Percentiles rank a stretch among this genome's conserved stretches.
Conservation (phyloP, 73 alveolate species). For the Paramecium primaurelia region DNA sequence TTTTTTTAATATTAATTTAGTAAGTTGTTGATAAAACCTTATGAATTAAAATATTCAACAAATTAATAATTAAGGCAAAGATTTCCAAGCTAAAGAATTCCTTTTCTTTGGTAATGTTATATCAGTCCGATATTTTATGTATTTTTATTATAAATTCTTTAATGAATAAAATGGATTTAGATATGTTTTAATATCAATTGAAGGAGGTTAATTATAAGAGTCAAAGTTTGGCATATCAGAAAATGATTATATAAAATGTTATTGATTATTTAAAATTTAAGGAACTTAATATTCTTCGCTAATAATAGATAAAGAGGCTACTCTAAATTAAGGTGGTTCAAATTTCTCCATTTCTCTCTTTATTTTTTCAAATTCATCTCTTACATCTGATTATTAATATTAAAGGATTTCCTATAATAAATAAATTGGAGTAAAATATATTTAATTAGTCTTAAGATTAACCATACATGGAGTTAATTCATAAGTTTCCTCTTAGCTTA, state of each 20-base stretch:
- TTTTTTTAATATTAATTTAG: not conserved
- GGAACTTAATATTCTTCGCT: not conserved
- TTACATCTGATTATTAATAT: not conserved
- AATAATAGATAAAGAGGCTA: not conserved
- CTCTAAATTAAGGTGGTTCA: not conserved
- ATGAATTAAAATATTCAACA: not conserved
- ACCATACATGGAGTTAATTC: constrained; percentile 17
- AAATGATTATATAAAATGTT: not conserved
- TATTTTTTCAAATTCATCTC: not conserved
- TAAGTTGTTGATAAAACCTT: not conserved
- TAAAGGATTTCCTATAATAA: not conserved
- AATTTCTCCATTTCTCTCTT: constrained; percentile 7
- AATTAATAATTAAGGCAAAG: not conserved
- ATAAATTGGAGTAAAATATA: not conserved
- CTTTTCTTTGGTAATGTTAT: not conserved
- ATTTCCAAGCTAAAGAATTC: not conserved
- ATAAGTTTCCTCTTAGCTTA: not conserved
- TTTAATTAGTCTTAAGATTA: not conserved
- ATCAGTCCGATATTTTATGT: not conserved
- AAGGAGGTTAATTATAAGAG: not conserved
- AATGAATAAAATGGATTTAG: not conserved
- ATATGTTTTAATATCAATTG: not conserved
- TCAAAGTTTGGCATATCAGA: constrained; percentile 4
- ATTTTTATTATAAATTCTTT: not conserved
- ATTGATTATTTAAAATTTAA: not conserved